Percentiles rank a stretch among this genome's conserved stretches.
phyloP scores from a whole-genome alignment of 2,329 filamentous ascomycete genomes.

The Ascocoryne sarcoides region DNA sequence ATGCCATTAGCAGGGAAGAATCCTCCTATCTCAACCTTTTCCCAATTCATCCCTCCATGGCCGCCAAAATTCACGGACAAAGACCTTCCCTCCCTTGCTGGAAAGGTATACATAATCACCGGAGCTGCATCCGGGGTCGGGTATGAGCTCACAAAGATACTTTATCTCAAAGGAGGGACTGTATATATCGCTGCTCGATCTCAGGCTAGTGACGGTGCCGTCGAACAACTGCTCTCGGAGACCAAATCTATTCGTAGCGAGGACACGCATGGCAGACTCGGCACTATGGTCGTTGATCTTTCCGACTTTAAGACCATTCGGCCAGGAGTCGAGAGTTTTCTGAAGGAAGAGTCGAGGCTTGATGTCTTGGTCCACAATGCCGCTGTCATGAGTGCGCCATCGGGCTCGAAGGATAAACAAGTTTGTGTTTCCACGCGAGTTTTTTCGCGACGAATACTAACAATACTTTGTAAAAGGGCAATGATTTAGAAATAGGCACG shows the following conservation, averaged over 20 bases:
- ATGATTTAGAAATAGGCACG: constrained; percentile 21
- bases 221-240: not conserved
- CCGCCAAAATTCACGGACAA: constrained; percentile 31
- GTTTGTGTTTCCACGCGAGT: constrained; percentile 8
- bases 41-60: not conserved
- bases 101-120: constrained; percentile 37
- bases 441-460: not conserved
- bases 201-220: constrained; percentile 28
- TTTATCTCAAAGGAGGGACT: constrained; percentile 41
- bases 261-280: not conserved
- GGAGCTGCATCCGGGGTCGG: constrained; percentile 31
- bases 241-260: not conserved
- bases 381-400: constrained; percentile 34
- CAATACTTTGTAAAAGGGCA: constrained; percentile 10
- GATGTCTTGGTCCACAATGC: constrained; percentile 40
- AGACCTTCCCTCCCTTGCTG: constrained; percentile 32
- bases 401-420: constrained; percentile 31
- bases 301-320: constrained; percentile 11
- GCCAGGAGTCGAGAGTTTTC: constrained; percentile 23
- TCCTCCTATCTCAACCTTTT: not conserved
- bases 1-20: not conserved
- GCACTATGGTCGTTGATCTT: not conserved
- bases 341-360: constrained; percentile 26
- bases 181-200: constrained; percentile 42
- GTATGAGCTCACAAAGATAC: constrained; percentile 38